These are phyloP conservation scores for Puccinia polysora DNA, from an alignment of 1,284 basidiomycete genomes.

Conservation along the genomic window DNA sequence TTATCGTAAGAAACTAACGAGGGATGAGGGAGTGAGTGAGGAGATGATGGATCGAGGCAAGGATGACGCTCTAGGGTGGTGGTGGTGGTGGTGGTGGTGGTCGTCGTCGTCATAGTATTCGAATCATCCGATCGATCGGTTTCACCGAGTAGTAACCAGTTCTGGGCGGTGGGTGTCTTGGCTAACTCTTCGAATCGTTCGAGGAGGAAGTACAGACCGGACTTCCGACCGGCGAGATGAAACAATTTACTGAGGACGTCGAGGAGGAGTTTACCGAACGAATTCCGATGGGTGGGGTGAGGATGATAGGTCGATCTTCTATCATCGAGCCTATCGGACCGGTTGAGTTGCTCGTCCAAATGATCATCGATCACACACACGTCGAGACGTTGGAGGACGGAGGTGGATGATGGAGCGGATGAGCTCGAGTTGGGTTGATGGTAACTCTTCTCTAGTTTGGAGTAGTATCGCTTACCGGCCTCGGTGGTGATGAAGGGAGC, in stretches of 20 bases:
- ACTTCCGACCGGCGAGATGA: neutral
- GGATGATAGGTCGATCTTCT: neutral
- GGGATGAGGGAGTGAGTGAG: neutral
- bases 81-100: too few relatives aligned
- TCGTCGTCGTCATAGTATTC: neutral
- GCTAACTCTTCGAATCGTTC: neutral
- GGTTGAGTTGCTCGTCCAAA: neutral
- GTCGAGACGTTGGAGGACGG: conserved; percentile 22
- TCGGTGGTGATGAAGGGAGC: conserved; percentile 48
- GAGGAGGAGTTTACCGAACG: conserved; percentile 12
- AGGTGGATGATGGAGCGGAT: neutral
- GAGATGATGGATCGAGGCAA: neutral
- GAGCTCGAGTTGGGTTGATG: neutral
- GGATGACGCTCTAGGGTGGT: neutral
- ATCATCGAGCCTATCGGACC: too few relatives aligned
- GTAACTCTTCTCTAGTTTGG: conserved; percentile 15
- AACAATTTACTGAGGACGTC: conserved; percentile 25
- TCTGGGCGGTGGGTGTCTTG: conserved; percentile 3
- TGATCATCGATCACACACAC: conserved; percentile 42
- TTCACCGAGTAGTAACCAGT: conserved; percentile 25
- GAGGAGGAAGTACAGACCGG: conserved; percentile 26
- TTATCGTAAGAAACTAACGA: neutral
- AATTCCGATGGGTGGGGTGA: neutral
- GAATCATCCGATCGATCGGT: neutral
- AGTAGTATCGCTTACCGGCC: conserved; percentile 45